Evolutionary conservation across 2,329 filamentous ascomycete genomes (phyloP).

Genomic region (Thyridium curvatum): DNA sequence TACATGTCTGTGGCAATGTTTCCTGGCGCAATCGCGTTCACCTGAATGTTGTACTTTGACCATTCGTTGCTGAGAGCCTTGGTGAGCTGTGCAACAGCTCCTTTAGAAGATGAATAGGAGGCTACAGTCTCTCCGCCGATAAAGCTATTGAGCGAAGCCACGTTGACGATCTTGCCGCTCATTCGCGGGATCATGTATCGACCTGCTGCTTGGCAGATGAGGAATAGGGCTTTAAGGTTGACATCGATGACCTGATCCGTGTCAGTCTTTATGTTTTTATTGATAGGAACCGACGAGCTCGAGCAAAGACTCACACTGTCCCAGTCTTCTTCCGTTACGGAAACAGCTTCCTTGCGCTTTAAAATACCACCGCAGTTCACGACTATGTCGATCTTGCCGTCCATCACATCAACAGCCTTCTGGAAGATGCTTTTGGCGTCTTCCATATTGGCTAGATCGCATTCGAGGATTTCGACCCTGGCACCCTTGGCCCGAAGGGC

Average conservation of each 20-base stretch:
- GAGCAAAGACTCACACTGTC: neutral
- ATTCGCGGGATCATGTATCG: slow-evolving; percentile 2
- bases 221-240: slow-evolving; percentile 2
- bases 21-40: slow-evolving; percentile 3
- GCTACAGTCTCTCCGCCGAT: slow-evolving; percentile 1
- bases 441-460: neutral
- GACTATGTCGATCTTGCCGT: neutral
- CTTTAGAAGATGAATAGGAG: slow-evolving; percentile 1
- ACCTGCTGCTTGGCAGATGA: slow-evolving; percentile 3
- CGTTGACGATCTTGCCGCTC: slow-evolving; percentile 1
- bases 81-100: slow-evolving; percentile 1
- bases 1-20: slow-evolving; percentile 1
- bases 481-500: neutral
- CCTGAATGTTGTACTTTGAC: slow-evolving; percentile 1
- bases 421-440: neutral
- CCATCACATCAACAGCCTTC: neutral
- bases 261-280: neutral
- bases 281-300: too few species aligned
- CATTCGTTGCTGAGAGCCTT: slow-evolving; percentile 4
- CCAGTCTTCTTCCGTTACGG: slow-evolving; percentile 1
- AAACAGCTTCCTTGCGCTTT: neutral
- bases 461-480: neutral
- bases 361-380: slow-evolving; percentile 1
- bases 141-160: slow-evolving; percentile 1
- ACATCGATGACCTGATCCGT: neutral